phyloP scores from a whole-genome alignment of 495 filamentous ascomycete genomes.

The Evansstolkia leycettana region DNA sequence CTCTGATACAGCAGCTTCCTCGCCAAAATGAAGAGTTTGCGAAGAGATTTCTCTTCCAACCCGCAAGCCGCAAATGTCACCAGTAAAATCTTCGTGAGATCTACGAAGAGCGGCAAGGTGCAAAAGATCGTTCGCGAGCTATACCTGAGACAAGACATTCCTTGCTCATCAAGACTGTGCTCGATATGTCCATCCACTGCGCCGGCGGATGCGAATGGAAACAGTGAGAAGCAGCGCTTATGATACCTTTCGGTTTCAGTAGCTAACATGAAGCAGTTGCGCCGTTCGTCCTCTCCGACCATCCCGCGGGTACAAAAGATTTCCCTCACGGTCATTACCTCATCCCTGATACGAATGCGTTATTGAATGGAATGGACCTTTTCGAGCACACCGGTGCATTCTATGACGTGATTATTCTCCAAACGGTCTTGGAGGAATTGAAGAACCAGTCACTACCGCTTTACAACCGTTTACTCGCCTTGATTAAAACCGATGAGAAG shows the following conservation, averaged over 20 bases:
- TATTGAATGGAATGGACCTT: constrained; percentile 90
- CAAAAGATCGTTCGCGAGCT: constrained; percentile 97
- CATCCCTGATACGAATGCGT: constrained; percentile 90
- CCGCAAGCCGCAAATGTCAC: constrained; percentile 63
- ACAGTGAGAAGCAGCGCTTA: constrained; percentile 35
- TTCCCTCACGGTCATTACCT: constrained; percentile 89
- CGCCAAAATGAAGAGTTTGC: constrained; percentile 74
- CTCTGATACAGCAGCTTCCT: constrained; percentile 7
- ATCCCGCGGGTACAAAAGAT: constrained; percentile 65
- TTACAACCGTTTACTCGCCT: constrained; percentile 79
- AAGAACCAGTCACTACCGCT: constrained; percentile 86
- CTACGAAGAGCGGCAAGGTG: constrained; percentile 88
- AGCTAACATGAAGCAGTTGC: constrained; percentile 41
- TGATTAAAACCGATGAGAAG: constrained; percentile 92
- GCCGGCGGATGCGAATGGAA: constrained; percentile 65
- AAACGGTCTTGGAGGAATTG: constrained; percentile 92
- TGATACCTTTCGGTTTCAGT: neutral
- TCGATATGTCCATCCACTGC: constrained; percentile 53
- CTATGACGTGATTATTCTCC: constrained; percentile 87
- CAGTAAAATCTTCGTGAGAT: constrained; percentile 87
- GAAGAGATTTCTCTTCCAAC: constrained; percentile 58
- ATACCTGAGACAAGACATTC: constrained; percentile 92
- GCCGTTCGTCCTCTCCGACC: constrained; percentile 78
- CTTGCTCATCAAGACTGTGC: constrained; percentile 90
- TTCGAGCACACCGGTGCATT: constrained; percentile 88